Evolutionary conservation across 371 early-diverging fungal genomes (phyloP).

Genomic region (Mucor velutinosus): DNA sequence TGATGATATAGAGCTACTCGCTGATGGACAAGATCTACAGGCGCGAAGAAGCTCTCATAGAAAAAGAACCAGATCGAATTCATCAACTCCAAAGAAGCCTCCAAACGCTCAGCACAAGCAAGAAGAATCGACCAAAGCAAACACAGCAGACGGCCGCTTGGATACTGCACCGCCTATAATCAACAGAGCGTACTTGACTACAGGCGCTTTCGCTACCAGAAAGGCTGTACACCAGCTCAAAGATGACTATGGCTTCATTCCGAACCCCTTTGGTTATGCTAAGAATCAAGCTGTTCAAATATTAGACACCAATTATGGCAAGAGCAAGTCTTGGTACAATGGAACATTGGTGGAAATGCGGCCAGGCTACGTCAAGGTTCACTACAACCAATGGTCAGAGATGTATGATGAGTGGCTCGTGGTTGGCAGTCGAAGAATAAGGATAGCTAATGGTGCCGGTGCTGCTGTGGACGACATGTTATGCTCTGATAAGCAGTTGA

Average conservation of each 20-base stretch:
- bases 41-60: too few species aligned
- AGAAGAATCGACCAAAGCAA: not conserved
- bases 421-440: constrained; percentile 58
- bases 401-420: constrained; percentile 68
- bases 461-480: not conserved
- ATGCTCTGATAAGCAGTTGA: constrained; percentile 5
- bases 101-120: not conserved
- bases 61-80: too few species aligned
- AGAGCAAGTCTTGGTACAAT: constrained; percentile 48
- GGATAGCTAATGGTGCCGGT: constrained; percentile 3
- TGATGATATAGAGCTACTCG: not conserved
- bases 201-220: constrained; percentile 54
- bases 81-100: too few species aligned
- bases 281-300: constrained; percentile 40
- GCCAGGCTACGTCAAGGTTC: constrained; percentile 52
- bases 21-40: too few species aligned
- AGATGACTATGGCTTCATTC: constrained; percentile 49
- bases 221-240: constrained; percentile 43
- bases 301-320: constrained; percentile 36
- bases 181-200: constrained; percentile 26
- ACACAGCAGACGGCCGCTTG: too few species aligned
- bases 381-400: constrained; percentile 63
- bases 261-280: constrained; percentile 46
- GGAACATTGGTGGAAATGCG: constrained; percentile 52
- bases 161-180: not conserved